phyloP scores from a whole-genome alignment of 2,329 filamentous ascomycete genomes.

The Pseudogymnoascus sp. region DNA sequence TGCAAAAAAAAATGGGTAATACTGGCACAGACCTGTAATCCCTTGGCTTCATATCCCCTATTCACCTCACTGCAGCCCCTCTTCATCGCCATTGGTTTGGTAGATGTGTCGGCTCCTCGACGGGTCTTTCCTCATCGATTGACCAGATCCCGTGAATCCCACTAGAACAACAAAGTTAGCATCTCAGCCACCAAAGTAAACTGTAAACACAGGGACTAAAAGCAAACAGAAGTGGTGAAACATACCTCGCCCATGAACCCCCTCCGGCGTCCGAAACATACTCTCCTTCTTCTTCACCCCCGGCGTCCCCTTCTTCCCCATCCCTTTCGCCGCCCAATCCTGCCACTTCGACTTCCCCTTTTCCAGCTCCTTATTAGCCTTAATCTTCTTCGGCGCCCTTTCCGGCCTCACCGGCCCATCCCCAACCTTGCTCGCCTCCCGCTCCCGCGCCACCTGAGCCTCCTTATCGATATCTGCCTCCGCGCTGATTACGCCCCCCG shows the following conservation, averaged over 20 bases:
- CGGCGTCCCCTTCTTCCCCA: slow-evolving; percentile 48
- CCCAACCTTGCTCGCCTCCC: slow-evolving; percentile 55
- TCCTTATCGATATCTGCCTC: slow-evolving; percentile 54
- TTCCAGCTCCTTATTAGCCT: slow-evolving; percentile 85
- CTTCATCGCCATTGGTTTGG: slow-evolving; percentile 66
- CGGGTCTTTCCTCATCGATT: slow-evolving; percentile 89
- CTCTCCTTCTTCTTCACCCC: slow-evolving; percentile 67
- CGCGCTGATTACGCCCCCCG: slow-evolving; percentile 31
- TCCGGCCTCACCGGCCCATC: slow-evolving; percentile 51
- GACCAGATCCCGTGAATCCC: slow-evolving; percentile 91
- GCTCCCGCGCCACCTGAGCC: slow-evolving; percentile 54
- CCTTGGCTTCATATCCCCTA: background rate
- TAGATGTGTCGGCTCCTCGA: slow-evolving; percentile 78
- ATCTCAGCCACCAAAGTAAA: background rate
- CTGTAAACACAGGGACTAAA: background rate
- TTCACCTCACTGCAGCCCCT: slow-evolving; percentile 28
- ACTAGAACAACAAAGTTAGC: slow-evolving; percentile 46
- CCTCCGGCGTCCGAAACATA: slow-evolving; percentile 92
- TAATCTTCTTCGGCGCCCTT: slow-evolving; percentile 80
- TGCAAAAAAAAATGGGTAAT: background rate
- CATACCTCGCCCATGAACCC: slow-evolving; percentile 77
- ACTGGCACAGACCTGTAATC: background rate
- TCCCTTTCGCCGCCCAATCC: slow-evolving; percentile 76
- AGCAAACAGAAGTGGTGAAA: slow-evolving; percentile 13
- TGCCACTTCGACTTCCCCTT: slow-evolving; percentile 91